These are phyloP conservation scores for Sparassis latifolia DNA, from an alignment of 1,284 basidiomycete genomes.

Conservation along the genomic window DNA sequence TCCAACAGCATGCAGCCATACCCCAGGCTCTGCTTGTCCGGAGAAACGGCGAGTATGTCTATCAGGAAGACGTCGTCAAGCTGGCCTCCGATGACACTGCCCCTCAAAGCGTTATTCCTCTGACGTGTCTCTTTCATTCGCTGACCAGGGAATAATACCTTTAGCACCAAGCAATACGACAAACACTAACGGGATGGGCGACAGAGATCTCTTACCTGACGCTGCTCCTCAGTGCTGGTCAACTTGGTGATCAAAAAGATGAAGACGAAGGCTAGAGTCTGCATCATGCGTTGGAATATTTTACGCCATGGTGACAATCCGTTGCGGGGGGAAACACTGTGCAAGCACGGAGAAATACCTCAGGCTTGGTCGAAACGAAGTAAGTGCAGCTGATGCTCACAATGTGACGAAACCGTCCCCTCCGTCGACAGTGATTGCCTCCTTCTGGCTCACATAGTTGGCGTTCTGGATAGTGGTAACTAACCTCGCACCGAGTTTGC, in stretches of 20 bases:
- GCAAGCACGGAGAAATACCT: too few species aligned
- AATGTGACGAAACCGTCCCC: conserved; percentile 1
- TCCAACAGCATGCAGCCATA: conserved; percentile 2
- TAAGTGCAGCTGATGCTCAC: not conserved
- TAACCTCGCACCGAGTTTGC: too few species aligned
- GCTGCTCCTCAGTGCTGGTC: not conserved
- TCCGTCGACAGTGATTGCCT: not conserved
- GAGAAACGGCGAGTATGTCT: not conserved
- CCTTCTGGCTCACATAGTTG: too few species aligned
- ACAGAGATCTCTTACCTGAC: not conserved
- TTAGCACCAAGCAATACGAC: too few species aligned
- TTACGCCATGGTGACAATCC: not conserved
- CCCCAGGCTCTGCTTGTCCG: conserved; percentile 1
- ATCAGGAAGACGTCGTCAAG: not conserved
- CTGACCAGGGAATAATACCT: too few species aligned
- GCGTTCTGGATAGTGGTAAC: too few species aligned
- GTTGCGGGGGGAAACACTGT: not conserved
- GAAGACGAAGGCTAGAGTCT: too few species aligned
- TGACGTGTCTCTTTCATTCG: too few species aligned
- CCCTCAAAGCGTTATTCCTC: too few species aligned
- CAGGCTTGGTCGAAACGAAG: too few species aligned
- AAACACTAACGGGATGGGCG: too few species aligned
- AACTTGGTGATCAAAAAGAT: too few species aligned
- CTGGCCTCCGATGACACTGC: not conserved
- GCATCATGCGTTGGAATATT: not conserved